Evolutionary conservation across 495 filamentous ascomycete genomes (phyloP).

Genomic region (Haplographium delicatum): DNA sequence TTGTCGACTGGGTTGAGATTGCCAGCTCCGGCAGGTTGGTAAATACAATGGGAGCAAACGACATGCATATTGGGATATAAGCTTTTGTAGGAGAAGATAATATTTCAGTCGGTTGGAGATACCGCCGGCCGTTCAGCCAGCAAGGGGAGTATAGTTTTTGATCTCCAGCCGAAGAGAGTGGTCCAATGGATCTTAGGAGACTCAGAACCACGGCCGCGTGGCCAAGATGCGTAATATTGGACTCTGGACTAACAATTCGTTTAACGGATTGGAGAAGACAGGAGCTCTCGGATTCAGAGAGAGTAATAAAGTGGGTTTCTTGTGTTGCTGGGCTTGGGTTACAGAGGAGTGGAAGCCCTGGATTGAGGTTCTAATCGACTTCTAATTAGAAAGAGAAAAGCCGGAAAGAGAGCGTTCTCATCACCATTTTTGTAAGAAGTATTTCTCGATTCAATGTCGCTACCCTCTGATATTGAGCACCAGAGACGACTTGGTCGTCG

Average conservation of each 20-base stretch:
- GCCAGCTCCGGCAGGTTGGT: not conserved
- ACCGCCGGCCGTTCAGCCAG: slow-evolving; percentile 20
- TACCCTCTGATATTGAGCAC: not conserved
- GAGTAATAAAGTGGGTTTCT: slow-evolving; percentile 4
- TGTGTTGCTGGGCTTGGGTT: not conserved
- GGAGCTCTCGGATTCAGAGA: not conserved
- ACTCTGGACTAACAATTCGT: not conserved
- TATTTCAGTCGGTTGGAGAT: not conserved
- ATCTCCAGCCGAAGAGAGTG: not conserved
- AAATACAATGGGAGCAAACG: slow-evolving; percentile 17
- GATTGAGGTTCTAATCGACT: slow-evolving; percentile 1
- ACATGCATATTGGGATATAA: slow-evolving; percentile 13
- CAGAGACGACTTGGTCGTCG: not conserved
- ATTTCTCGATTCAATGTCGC: slow-evolving; percentile 4
- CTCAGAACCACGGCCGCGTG: slow-evolving; percentile 18
- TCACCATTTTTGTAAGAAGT: slow-evolving; percentile 10
- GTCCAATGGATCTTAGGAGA: not conserved
- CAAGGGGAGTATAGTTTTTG: slow-evolving; percentile 14
- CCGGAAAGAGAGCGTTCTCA: not conserved
- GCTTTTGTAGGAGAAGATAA: not conserved
- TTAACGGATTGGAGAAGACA: slow-evolving; percentile 7
- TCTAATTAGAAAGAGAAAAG: not conserved
- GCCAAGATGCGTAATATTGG: slow-evolving; percentile 17
- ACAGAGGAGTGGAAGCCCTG: slow-evolving; percentile 4
- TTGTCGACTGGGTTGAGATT: not conserved